Evolutionary conservation across 2,329 filamentous ascomycete species (phyloP), one percentile per base, ranked within the genome.

Genomic region (Aspergillus intermedius): DNA sequence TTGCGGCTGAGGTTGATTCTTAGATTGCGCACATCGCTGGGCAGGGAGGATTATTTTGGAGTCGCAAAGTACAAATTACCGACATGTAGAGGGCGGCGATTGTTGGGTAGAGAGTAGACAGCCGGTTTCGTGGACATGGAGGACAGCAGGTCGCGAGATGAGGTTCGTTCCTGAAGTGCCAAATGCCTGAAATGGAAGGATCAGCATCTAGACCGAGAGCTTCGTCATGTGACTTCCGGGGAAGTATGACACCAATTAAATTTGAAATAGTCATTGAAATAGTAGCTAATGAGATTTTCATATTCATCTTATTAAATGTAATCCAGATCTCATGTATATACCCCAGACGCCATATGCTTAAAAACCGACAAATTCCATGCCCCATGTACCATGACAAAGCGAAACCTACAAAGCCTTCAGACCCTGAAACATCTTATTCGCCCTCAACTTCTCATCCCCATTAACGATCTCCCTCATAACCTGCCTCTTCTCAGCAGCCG

Each of bases 391-490:
- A 46, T 40, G 19, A 40, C 19, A 40, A 40, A 28, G 19, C 42
- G 19, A 47, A 45, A 32, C 10, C 64, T 58, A 77, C 52, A 77
- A 56, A 54, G 71, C 65, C 60, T 71, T 71, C 47, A 77, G 71
- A 21, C 71, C 67, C 55, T 75, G 69, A 55, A 77, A 77, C 46
- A 76, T 72, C 46, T 76, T 77, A 63, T 82, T 85, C 25, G 67
- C 70, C 64, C 77, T 70, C 58, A 86, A 61, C 62, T 80, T 83
- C 59, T 84, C 76, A 64, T 96, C 86, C 2, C 74, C 80, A 57
- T 78, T 79, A 3, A 97, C 88, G 59, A 97, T 69, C 59, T 91
- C 87, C 66, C 81, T 85, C 79, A 97, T 83, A 58, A 82, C 79
- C 54, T 78, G 76, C 6, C 91, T 81, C 75, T 93, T 91, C 65